Conservation (phyloP, 169 alveolate species). For the Plasmodium knowlesi region DNA sequence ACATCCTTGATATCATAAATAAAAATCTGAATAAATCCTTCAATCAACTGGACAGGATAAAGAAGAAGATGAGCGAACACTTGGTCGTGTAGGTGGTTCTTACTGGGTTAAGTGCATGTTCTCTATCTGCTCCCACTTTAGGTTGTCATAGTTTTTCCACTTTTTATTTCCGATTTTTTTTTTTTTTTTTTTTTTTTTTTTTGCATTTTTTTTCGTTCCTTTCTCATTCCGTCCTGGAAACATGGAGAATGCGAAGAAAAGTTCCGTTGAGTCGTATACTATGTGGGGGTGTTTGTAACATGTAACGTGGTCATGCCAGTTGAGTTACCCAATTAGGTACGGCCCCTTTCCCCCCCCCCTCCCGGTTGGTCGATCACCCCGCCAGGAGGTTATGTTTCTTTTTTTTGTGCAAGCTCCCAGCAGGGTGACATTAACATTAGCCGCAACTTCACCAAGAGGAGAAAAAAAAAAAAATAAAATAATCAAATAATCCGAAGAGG, state of each 20-base stretch:
- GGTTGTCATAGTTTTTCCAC: background rate
- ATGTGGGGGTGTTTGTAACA: background rate
- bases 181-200: too few species aligned
- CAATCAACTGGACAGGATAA: conserved; percentile 23
- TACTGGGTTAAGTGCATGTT: background rate
- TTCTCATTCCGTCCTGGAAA: background rate
- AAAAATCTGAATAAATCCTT: conserved; percentile 51
- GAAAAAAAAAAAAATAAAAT: background rate
- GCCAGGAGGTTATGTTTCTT: background rate
- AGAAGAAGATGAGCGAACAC: conserved; percentile 28
- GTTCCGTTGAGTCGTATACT: background rate
- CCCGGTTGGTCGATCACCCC: background rate
- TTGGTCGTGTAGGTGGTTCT: background rate
- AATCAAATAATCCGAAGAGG: background rate
- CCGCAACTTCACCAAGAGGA: background rate
- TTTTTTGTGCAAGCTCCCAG: background rate
- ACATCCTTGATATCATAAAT: conserved; percentile 39
- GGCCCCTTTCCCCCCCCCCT: background rate
- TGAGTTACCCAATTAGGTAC: background rate
- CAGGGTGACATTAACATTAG: background rate
- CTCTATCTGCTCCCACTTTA: background rate
- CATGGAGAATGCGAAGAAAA: background rate
- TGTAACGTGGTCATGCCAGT: background rate
- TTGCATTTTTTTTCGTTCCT: background rate
- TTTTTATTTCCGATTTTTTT: background rate